Conservation (phyloP, 805 yeast species). For the Hanseniaspora taiwanica region DNA sequence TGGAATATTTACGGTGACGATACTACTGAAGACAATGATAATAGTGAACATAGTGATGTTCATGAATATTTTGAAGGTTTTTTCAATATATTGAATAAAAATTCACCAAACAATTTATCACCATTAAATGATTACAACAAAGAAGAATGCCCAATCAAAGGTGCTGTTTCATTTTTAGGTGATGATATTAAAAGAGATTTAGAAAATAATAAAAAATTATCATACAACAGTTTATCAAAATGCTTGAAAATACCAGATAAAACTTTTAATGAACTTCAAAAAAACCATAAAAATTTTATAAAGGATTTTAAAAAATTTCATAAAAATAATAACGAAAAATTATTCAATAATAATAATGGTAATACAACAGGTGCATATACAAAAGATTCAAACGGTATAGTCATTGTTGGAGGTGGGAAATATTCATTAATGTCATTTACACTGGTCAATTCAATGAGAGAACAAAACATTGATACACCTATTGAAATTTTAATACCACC, state of each 20-base stretch:
- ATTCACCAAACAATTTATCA: background rate
- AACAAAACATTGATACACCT: slow-evolving; percentile 56
- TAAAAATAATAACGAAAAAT: background rate
- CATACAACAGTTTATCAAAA: background rate
- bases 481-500: slow-evolving; percentile 74
- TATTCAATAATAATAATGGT: too few relatives aligned
- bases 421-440: slow-evolving; percentile 51
- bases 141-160: background rate
- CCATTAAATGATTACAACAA: background rate
- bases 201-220: background rate
- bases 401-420: slow-evolving; percentile 64
- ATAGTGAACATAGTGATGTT: too few relatives aligned
- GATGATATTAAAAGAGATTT: background rate
- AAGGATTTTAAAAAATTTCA: slow-evolving; percentile 9
- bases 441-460: slow-evolving; percentile 41
- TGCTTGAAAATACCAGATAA: background rate
- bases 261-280: background rate
- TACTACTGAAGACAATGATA: too few relatives aligned
- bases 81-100: background rate
- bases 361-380: background rate
- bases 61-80: background rate
- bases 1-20: too few relatives aligned
- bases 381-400: slow-evolving; percentile 53
- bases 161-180: background rate
- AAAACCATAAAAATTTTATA: slow-evolving; percentile 6